Conservation (phyloP, 1,284 basidiomycete species). For the Cryptococcus maquisensis region DNA sequence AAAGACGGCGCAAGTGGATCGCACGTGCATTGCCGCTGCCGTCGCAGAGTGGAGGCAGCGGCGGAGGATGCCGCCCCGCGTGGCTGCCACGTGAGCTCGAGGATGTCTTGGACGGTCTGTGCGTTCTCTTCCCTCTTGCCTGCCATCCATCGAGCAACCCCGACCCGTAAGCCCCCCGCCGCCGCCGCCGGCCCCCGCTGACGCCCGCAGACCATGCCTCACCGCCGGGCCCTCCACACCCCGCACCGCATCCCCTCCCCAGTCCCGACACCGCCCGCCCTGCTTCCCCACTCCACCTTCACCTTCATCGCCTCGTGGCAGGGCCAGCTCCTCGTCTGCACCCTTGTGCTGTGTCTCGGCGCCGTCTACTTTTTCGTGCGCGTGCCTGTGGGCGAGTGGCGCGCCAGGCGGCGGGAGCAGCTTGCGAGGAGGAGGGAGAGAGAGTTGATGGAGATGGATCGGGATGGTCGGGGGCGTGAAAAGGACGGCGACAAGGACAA, state of each 20-base stretch:
- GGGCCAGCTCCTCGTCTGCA: constrained; percentile 44
- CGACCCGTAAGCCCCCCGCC: background rate
- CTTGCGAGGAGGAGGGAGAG: constrained; percentile 23
- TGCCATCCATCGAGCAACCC: background rate
- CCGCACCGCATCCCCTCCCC: constrained; percentile 1
- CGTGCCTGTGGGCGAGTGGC: constrained; percentile 27
- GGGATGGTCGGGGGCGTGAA: background rate
- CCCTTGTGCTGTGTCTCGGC: constrained; percentile 36
- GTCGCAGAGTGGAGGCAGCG: too few relatives aligned
- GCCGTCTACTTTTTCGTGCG: constrained; percentile 40
- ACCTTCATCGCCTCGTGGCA: constrained; percentile 44
- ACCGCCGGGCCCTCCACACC: background rate
- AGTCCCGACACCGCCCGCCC: constrained; percentile 8
- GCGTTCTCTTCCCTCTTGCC: background rate
- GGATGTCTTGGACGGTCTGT: too few relatives aligned
- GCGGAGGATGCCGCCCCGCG: too few relatives aligned
- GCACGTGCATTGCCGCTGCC: background rate
- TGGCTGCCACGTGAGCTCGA: too few relatives aligned
- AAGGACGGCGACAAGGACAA: background rate
- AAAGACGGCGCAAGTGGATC: too few relatives aligned
- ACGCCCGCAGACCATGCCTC: background rate
- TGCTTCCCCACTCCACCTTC: constrained; percentile 34
- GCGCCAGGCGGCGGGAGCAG: constrained; percentile 23
- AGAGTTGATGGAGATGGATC: constrained; percentile 30
- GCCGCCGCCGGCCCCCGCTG: background rate